Percentiles rank a stretch among this genome's conserved stretches.
These are phyloP conservation scores for Aspergillus affinis DNA, from an alignment of 495 filamentous ascomycete species.

Conservation along the genomic window DNA sequence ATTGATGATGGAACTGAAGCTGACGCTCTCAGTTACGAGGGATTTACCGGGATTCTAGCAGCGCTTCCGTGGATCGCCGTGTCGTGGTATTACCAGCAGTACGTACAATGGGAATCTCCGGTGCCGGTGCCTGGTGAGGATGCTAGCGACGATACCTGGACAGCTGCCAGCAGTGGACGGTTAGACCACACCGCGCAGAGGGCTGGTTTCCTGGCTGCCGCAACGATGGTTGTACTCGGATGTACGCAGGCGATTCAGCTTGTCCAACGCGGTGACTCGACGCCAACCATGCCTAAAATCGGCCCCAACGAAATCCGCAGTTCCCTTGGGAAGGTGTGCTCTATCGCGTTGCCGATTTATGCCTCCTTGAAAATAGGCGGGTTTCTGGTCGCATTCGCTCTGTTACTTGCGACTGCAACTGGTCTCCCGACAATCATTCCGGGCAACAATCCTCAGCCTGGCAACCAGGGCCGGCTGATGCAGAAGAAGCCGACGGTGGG, in stretches of 20 bases:
- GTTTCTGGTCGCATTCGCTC: constrained; percentile 48
- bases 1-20: constrained; percentile 15
- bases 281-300: constrained; percentile 20
- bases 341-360: constrained; percentile 56
- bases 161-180: constrained; percentile 5
- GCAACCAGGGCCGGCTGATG: constrained; percentile 22
- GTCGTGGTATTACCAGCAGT: constrained; percentile 41
- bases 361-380: constrained; percentile 57
- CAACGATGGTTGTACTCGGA: constrained; percentile 32
- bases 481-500: constrained; percentile 32
- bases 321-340: constrained; percentile 27
- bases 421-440: constrained; percentile 34
- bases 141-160: constrained; percentile 6
- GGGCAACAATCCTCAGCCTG: constrained; percentile 7
- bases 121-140: constrained; percentile 7
- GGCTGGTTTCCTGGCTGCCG: constrained; percentile 18
- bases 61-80: constrained; percentile 42
- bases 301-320: constrained; percentile 16
- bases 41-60: constrained; percentile 31
- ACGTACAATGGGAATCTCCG: constrained; percentile 20
- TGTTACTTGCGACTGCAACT: constrained; percentile 48
- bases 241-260: constrained; percentile 22
- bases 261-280: constrained; percentile 11
- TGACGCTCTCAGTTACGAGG: constrained; percentile 27
- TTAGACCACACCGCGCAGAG: constrained; percentile 12